Percentiles rank a stretch among this genome's conserved stretches.
Conservation (phyloP, 2,329 filamentous ascomycete species). For the Xylaria digitata region DNA sequence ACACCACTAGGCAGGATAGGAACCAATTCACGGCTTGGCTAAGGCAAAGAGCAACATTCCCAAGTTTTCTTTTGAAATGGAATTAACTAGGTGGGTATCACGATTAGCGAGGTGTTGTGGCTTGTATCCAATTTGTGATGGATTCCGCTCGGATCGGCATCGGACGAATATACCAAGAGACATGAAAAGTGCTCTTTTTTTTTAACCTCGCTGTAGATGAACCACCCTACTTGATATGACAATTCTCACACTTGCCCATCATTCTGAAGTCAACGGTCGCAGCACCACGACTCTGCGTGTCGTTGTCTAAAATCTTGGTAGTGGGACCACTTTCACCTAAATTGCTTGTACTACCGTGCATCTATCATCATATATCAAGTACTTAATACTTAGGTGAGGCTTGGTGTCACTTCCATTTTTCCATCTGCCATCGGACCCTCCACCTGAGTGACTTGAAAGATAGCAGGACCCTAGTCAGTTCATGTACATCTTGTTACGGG, state of each 20-base stretch:
- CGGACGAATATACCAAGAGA: not conserved
- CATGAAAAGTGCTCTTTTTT: not conserved
- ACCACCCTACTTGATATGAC: not conserved
- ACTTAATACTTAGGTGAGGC: not conserved
- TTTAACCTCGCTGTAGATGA: not conserved
- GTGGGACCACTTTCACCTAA: not conserved
- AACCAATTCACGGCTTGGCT: constrained; percentile 45
- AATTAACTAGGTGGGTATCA: constrained; percentile 6
- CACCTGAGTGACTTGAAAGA: not conserved
- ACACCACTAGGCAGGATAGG: constrained; percentile 56
- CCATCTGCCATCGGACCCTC: not conserved
- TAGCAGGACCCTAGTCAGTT: not conserved
- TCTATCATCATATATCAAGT: not conserved
- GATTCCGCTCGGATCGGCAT: not conserved
- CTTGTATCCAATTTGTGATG: constrained; percentile 7
- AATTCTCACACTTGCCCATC: not conserved
- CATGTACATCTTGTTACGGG: not conserved
- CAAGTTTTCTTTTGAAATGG: not conserved
- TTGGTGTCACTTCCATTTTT: not conserved
- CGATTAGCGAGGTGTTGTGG: constrained; percentile 40
- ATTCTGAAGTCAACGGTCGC: not conserved
- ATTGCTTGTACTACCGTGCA: not conserved
- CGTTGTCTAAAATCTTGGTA: not conserved
- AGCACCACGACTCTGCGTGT: not conserved
- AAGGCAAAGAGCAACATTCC: constrained; percentile 11